phyloP scores from a whole-genome alignment of 371 early-diverging fungal genomes.

The Mortierella sp. region DNA sequence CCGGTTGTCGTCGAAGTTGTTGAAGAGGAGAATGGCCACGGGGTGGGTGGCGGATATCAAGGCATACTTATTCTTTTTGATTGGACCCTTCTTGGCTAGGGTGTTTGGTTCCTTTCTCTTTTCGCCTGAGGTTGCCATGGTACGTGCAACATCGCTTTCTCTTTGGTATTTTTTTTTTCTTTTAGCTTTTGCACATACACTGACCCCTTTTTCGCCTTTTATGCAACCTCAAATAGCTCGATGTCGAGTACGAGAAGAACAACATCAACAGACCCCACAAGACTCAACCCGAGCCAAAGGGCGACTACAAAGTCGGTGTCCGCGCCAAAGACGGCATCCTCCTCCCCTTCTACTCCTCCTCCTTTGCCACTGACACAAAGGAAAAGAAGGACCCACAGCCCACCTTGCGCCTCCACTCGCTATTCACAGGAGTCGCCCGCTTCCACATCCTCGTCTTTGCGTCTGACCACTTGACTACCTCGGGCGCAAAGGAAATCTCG shows the following conservation, averaged over 20 bases:
- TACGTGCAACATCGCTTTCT: background rate
- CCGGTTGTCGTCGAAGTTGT: slow-evolving; percentile 14
- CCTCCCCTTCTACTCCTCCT: background rate
- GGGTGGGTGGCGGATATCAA: background rate
- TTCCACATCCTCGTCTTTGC: slow-evolving; percentile 39
- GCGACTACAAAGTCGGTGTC: slow-evolving; percentile 16
- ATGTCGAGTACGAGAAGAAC: slow-evolving; percentile 25
- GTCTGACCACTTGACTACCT: slow-evolving; percentile 5
- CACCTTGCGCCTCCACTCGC: slow-evolving; percentile 8
- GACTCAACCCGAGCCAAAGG: slow-evolving; percentile 9
- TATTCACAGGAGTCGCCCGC: slow-evolving; percentile 9
- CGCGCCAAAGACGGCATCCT: slow-evolving; percentile 25
- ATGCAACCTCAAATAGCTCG: slow-evolving; percentile 6
- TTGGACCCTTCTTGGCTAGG: background rate
- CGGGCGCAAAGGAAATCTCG: background rate
- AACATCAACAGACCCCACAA: slow-evolving; percentile 17
- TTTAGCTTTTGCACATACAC: background rate
- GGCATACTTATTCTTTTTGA: background rate
- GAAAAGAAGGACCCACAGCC: background rate
- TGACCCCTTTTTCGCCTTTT: background rate
- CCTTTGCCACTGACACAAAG: background rate
- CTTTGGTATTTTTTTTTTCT: background rate
- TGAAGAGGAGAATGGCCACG: background rate
- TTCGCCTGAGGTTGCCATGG: slow-evolving; percentile 28
- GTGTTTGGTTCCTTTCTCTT: background rate